Base-by-base conservation (phyloP, 768 basidiomycete species). In the Psilocybe cubensis region DNA sequence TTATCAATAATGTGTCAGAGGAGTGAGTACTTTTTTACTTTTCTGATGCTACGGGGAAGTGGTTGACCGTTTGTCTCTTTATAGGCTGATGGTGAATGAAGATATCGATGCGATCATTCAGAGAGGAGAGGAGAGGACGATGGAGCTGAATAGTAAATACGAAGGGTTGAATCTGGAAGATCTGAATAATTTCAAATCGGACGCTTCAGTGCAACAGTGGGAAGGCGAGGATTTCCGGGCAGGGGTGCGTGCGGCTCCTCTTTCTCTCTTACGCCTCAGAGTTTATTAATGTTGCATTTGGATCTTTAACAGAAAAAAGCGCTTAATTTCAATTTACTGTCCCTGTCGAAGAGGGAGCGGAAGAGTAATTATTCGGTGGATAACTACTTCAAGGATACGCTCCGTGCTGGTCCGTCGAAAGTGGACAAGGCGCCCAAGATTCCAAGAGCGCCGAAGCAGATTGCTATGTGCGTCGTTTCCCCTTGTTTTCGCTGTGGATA, bases 281-380 rank as follows among this genome's bases (percentile, higher is more conserved):
- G n/a, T 29, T n/a, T 58, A 24, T 38, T 47, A 10, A 52, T 63
- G 25, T 55, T 29, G 3, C 41, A 27, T 21, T 20, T 46, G 33
- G 11, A 27, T 38, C 27, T 48, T 3, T 29, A 33, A 54, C 72
- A 88, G 75, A 84, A 86, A 68, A 92, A 92, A 71, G 60, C 75
- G 2, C 79, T 92, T 46, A 87, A 86, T 64, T 79, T 93, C 67
- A 91, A 89, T 62, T 83, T 94, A 60, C 78, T 93, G 3, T 92
- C 95, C 24, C 80, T 96, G 18, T 93, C 92, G 35, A 98, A 98
- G 76, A 87, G 96, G 3, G 94, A 96, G 71, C 86, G 96, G 59
- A 95, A 96, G 74, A 83, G 86, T 28, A 96, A 96, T 67, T 98
- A 97, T 72, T 95, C 93, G 0, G 91, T 98, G 31, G 95, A 98